Evolutionary conservation across 306 rosid species (phyloP).

Genomic region (Acacia crassicarpa): DNA sequence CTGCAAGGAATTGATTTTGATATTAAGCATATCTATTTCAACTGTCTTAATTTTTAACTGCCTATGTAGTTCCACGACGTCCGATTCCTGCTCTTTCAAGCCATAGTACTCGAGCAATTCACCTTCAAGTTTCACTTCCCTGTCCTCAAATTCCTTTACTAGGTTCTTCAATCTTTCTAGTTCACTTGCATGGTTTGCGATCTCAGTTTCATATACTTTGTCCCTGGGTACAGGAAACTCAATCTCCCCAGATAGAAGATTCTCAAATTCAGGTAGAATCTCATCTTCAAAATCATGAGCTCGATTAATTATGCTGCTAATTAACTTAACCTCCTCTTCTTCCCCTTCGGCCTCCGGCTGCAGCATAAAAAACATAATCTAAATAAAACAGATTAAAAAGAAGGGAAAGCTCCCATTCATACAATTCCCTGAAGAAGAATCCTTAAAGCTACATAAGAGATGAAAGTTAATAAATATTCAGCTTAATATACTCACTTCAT

Average conservation of each 20-base stretch:
- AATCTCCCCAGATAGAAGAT: conserved; percentile 81
- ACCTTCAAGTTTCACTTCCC: conserved; percentile 91
- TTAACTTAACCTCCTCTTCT: conserved; percentile 73
- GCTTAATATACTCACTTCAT: conserved; percentile 48
- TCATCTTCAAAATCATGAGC: conserved; percentile 63
- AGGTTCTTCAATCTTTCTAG: conserved; percentile 58
- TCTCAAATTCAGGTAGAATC: conserved; percentile 74
- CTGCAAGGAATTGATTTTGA: conserved; percentile 78
- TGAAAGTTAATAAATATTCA: background rate
- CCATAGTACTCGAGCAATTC: conserved; percentile 90
- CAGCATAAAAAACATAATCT: conserved; percentile 18
- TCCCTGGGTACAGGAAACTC: conserved; percentile 65
- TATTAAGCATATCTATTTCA: conserved; percentile 76
- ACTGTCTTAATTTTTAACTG: conserved; percentile 77
- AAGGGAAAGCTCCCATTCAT: conserved; percentile 9
- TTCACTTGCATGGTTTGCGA: conserved; percentile 80
- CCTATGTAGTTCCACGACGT: conserved; percentile 63
- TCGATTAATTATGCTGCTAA: conserved; percentile 73
- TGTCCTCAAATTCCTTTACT: conserved; percentile 88
- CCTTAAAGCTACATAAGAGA: background rate
- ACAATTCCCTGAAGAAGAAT: background rate
- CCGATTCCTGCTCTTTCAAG: conserved; percentile 78
- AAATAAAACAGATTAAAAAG: conserved; percentile 15
- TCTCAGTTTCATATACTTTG: conserved; percentile 67
- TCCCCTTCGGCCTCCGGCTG: conserved; percentile 78